These are phyloP conservation scores for Sphaerulina musiva DNA, from an alignment of 2,329 filamentous ascomycete species.

Conservation along the genomic window DNA sequence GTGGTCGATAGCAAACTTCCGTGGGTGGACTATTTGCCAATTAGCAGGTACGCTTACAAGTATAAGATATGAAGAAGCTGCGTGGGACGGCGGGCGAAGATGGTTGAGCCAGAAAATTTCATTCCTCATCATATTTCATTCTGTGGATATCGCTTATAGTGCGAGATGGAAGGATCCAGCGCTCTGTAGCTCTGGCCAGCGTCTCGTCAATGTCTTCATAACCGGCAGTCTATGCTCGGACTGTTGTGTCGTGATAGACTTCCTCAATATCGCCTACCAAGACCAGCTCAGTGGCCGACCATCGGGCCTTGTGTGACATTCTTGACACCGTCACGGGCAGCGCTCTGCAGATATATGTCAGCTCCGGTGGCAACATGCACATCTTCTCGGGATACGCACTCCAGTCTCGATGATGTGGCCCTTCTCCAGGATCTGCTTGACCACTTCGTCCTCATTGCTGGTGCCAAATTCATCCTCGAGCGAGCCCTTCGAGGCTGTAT, in stretches of 20 bases:
- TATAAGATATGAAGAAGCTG: neutral
- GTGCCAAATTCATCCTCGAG: constrained; percentile 88
- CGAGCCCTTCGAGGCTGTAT: constrained; percentile 65
- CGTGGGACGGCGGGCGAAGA: neutral
- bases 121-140: neutral
- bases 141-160: neutral
- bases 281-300: constrained; percentile 24
- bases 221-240: neutral
- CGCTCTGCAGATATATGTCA: neutral
- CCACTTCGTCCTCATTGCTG: constrained; percentile 67
- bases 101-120: neutral
- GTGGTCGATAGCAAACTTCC: neutral
- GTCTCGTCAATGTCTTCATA: neutral
- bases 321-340: constrained; percentile 38
- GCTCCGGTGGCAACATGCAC: neutral
- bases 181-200: neutral
- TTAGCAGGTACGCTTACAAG: neutral
- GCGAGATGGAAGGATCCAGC: constrained; percentile 2
- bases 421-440: constrained; percentile 72
- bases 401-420: constrained; percentile 60
- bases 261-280: neutral
- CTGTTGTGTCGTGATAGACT: neutral
- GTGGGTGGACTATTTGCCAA: neutral
- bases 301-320: constrained; percentile 38
- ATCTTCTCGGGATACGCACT: constrained; percentile 38